Percentiles rank a stretch among this genome's conserved stretches.
Evolutionary conservation across 208 protist genomes (phyloP).

Genomic region (Trypanosoma lewisi): DNA sequence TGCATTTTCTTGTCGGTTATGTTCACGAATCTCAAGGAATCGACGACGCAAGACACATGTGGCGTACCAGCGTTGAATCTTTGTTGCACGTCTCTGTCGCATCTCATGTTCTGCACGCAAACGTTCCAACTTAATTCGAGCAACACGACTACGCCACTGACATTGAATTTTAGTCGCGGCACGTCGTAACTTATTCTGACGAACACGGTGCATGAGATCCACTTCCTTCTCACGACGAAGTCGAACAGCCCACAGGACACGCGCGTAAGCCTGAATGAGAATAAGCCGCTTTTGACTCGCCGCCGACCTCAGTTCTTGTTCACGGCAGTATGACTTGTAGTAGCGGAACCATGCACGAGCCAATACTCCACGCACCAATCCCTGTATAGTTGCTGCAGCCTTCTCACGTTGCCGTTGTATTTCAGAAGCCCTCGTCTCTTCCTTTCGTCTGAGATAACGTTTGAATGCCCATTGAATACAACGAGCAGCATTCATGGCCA

Average conservation of each 20-base stretch:
- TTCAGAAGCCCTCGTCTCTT: constrained; percentile 33
- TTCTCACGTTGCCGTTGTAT: constrained; percentile 39
- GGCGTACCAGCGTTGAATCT: constrained; percentile 68
- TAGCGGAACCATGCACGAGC: constrained; percentile 84
- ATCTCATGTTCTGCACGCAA: constrained; percentile 57
- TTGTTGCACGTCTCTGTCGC: constrained; percentile 36
- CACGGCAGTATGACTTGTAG: constrained; percentile 71
- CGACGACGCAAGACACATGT: constrained; percentile 46
- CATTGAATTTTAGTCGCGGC: constrained; percentile 69
- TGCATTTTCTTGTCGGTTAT: constrained; percentile 39
- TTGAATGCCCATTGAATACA: constrained; percentile 65
- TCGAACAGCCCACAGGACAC: constrained; percentile 35
- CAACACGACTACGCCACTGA: constrained; percentile 70
- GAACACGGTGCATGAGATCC: constrained; percentile 29
- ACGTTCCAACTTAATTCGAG: constrained; percentile 51
- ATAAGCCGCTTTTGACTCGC: constrained; percentile 55
- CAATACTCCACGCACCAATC: constrained; percentile 70
- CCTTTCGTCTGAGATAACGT: constrained; percentile 45
- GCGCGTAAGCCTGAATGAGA: constrained; percentile 59
- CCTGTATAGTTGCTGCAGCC: constrained; percentile 78
- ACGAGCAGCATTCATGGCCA: constrained; percentile 54
- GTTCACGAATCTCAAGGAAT: constrained; percentile 46
- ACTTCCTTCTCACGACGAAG: constrained; percentile 17
- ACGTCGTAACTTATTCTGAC: constrained; percentile 25
- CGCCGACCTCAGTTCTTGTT: constrained; percentile 68